phyloP scores from a whole-genome alignment of 805 yeast genomes.

The Hagleromyces aurorensis region DNA sequence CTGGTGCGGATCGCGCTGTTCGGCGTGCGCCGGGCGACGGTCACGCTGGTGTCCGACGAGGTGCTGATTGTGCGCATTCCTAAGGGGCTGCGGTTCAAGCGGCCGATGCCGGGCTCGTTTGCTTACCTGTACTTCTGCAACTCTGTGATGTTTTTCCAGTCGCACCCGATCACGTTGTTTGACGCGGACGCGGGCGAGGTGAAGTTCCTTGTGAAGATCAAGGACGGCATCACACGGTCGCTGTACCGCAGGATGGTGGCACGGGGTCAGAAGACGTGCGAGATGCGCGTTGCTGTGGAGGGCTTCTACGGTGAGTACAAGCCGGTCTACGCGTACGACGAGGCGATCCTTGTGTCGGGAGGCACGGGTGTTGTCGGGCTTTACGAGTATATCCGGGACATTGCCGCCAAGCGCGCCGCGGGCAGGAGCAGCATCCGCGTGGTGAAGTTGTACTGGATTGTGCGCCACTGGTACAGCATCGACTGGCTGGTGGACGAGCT shows the following conservation, averaged over 20 bases:
- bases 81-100: slow-evolving; percentile 15
- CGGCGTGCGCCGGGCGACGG: slow-evolving; percentile 51
- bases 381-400: slow-evolving; percentile 30
- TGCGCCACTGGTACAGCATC: slow-evolving; percentile 45
- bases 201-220: slow-evolving; percentile 31
- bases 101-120: slow-evolving; percentile 51
- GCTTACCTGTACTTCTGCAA: slow-evolving; percentile 47
- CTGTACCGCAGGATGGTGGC: slow-evolving; percentile 30
- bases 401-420: slow-evolving; percentile 13
- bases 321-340: slow-evolving; percentile 32
- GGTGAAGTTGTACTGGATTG: slow-evolving; percentile 54
- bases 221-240: slow-evolving; percentile 49
- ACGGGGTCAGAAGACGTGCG: slow-evolving; percentile 29
- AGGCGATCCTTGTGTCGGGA: slow-evolving; percentile 39
- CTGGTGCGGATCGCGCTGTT: slow-evolving; percentile 45
- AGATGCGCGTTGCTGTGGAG: slow-evolving; percentile 39
- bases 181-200: slow-evolving; percentile 23
- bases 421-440: slow-evolving; percentile 15
- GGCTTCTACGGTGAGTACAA: slow-evolving; percentile 52
- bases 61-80: slow-evolving; percentile 34
- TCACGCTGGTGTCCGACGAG: slow-evolving; percentile 21
- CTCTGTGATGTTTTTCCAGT: slow-evolving; percentile 34
- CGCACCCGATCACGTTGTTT: slow-evolving; percentile 64
- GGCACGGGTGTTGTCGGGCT: slow-evolving; percentile 50
- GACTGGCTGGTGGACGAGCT: slow-evolving; percentile 42